Conservation (phyloP, 371 early-diverging fungal genomes). For the Actinomortierella ambigua region DNA sequence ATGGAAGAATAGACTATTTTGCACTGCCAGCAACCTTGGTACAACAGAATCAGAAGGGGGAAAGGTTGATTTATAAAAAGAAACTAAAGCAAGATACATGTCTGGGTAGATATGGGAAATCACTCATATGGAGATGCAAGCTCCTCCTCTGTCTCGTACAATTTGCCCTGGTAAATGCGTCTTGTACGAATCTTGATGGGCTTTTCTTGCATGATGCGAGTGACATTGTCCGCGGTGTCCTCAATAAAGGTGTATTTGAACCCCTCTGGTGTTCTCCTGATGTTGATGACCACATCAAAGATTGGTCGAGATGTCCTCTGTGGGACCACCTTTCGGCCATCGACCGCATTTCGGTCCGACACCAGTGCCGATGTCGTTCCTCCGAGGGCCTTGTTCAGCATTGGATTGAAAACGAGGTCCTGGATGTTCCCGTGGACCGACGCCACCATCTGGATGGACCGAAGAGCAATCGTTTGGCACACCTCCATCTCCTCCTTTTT, state of each 20-base stretch:
- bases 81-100: no score
- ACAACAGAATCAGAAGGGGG: no score
- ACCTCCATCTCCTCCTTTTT: conserved; percentile 6
- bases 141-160: conserved; percentile 5
- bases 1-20: no score
- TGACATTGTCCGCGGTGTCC: conserved; percentile 8
- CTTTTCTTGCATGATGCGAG: conserved; percentile 12
- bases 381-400: conserved; percentile 15
- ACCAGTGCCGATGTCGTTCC: conserved; percentile 10
- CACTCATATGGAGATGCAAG: conserved; percentile 7
- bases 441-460: conserved; percentile 18
- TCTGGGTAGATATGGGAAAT: no score
- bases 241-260: conserved; percentile 11
- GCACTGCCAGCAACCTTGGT: no score
- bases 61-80: no score
- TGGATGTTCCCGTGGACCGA: conserved; percentile 13
- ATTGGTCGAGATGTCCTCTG: conserved; percentile 10
- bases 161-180: neutral
- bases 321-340: conserved; percentile 9
- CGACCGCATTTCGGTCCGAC: conserved; percentile 9
- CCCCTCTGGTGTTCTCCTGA: neutral
- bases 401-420: conserved; percentile 12
- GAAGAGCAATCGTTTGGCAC: conserved; percentile 13
- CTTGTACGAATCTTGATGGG: conserved; percentile 4
- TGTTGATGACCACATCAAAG: conserved; percentile 13